A percentile compares a stretch with the other conserved stretches of the same genome.
phyloP scores from a whole-genome alignment of 148 eudicot genomes.

The Hydrangea macrophylla region DNA sequence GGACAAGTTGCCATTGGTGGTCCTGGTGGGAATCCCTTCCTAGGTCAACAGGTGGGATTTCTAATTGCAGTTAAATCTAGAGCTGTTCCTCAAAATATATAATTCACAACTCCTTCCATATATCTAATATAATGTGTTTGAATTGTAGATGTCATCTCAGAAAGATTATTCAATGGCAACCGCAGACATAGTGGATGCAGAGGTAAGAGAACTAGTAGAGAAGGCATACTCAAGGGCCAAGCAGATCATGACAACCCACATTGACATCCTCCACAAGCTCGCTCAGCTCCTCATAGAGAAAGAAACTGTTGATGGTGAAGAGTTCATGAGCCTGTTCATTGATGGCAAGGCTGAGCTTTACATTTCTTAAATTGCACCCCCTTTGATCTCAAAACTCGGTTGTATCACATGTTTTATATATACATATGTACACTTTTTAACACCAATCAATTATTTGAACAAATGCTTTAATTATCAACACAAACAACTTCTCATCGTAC shows the following conservation, averaged over 20 bases:
- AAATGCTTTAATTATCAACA: neutral
- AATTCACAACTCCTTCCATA: too few relatives aligned
- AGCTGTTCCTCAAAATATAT: too few relatives aligned
- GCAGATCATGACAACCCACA: conserved; percentile 73
- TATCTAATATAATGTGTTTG: neutral
- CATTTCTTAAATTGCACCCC: conserved; percentile 35
- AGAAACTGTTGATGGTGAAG: conserved; percentile 97
- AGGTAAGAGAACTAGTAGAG: conserved; percentile 91
- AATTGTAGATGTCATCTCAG: conserved; percentile 77
- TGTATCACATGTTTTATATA: conserved; percentile 3
- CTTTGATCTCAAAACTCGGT: neutral
- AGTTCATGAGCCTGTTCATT: conserved; percentile 99
- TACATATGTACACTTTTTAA: conserved; percentile 9
- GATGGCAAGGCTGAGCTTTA: conserved; percentile 96
- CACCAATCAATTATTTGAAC: neutral
- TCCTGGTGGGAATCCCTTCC: conserved; percentile 91
- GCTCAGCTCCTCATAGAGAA: conserved; percentile 91
- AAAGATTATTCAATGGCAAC: conserved; percentile 99
- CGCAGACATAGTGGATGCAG: conserved; percentile 87
- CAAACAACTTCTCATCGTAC: neutral
- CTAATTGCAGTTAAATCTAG: neutral
- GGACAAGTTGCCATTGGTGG: conserved; percentile 96
- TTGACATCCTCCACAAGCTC: conserved; percentile 92
- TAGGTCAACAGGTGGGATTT: conserved; percentile 78
- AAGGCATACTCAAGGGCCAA: conserved; percentile 75